Conservation (phyloP, 2,329 filamentous ascomycete species). For the Dryadomyces quercivorus region DNA sequence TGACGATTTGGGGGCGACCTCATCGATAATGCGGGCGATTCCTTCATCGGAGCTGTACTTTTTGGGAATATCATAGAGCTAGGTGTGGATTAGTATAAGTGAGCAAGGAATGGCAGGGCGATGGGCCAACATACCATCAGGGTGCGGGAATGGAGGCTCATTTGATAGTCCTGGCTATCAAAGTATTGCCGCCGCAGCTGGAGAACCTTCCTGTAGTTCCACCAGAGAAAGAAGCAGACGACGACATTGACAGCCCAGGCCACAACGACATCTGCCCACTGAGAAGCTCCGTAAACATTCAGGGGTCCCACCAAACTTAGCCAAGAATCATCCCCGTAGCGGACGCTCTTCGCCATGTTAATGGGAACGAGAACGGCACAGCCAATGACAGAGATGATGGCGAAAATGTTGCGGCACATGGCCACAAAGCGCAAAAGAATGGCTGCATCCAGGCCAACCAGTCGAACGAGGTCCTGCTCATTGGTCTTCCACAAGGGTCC, state of each 20-base stretch:
- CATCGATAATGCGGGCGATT: constrained; percentile 70
- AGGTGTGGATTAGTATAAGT: not conserved
- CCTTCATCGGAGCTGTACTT: constrained; percentile 74
- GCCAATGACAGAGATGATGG: constrained; percentile 58
- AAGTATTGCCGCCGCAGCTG: constrained; percentile 67
- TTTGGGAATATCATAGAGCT: constrained; percentile 75
- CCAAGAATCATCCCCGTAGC: constrained; percentile 27
- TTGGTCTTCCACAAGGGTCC: constrained; percentile 63
- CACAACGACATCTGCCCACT: constrained; percentile 48
- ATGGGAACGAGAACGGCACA: constrained; percentile 71
- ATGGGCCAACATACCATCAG: constrained; percentile 37
- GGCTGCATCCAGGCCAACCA: constrained; percentile 81
- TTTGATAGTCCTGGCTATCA: constrained; percentile 75
- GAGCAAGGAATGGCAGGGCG: constrained; percentile 3
- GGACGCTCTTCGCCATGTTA: constrained; percentile 46
- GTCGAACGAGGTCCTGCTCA: constrained; percentile 66
- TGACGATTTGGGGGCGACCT: constrained; percentile 64
- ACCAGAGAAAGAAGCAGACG: constrained; percentile 74
- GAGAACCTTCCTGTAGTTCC: constrained; percentile 69
- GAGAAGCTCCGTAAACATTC: constrained; percentile 36
- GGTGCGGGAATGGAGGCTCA: constrained; percentile 66
- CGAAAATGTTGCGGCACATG: constrained; percentile 89
- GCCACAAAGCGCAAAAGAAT: constrained; percentile 78
- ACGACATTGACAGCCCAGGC: constrained; percentile 60
- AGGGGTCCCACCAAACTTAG: constrained; percentile 48